Conservation (phyloP, 768 basidiomycete species). For the Agaricus blazei region DNA sequence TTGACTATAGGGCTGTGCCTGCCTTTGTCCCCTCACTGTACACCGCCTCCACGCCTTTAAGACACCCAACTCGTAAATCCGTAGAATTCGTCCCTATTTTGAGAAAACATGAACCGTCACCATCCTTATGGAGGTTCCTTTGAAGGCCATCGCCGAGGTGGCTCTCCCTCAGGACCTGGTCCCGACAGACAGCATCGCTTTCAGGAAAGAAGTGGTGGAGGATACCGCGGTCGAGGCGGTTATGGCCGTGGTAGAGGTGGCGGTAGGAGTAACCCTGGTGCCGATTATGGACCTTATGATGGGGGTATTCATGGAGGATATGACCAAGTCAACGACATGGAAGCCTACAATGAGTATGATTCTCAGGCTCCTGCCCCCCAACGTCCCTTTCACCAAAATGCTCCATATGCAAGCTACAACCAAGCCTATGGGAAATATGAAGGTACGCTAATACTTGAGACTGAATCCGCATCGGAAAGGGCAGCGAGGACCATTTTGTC, state of each 20-base stretch:
- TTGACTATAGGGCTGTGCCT: conserved; percentile 3
- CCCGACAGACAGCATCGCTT: conserved; percentile 68
- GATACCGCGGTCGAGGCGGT: conserved; percentile 42
- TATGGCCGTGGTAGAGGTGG: conserved; percentile 62
- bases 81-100: conserved; percentile 15
- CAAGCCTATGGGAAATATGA: conserved; percentile 65
- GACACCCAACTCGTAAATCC: conserved; percentile 9
- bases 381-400: conserved; percentile 66
- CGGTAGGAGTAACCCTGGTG: conserved; percentile 27
- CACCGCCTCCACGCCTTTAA: conserved; percentile 29
- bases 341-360: conserved; percentile 70
- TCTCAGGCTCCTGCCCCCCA: conserved; percentile 38
- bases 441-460: conserved; percentile 83
- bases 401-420: conserved; percentile 48
- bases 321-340: conserved; percentile 55
- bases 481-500: conserved; percentile 30
- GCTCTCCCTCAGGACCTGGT: conserved; percentile 59
- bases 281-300: conserved; percentile 52
- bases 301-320: conserved; percentile 24
- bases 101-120: conserved; percentile 74
- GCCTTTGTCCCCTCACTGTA: conserved; percentile 7
- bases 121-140: conserved; percentile 77
- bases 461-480: conserved; percentile 41
- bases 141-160: conserved; percentile 58
- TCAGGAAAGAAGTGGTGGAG: conserved; percentile 51